Evolutionary conservation across 2,329 filamentous ascomycete genomes (phyloP), one percentile per base, ranked within the genome.

Genomic region (Chrysosporium queenslandicum): DNA sequence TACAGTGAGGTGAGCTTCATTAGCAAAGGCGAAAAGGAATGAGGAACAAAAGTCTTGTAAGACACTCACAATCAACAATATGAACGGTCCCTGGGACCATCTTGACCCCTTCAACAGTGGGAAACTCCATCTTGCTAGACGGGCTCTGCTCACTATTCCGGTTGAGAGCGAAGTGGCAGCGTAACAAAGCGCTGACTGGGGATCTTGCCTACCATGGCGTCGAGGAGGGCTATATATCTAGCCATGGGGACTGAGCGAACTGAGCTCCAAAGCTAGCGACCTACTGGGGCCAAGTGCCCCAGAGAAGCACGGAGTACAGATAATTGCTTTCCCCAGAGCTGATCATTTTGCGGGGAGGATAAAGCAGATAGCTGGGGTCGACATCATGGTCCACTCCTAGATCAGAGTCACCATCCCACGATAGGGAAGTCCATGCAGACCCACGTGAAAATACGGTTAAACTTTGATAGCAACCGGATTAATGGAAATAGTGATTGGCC

Each of bases 61-160:
- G n/a, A n/a, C n/a, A 55, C 56, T 49, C 34, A 58, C 52, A 48
- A 30, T 58, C 56, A 21, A 58, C 56, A 25, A 58, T 53, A 21
- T 49, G 56, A 20, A 58, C 30, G 2, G 56, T 58, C 12, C 56
- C 56, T 12, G 54, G 56, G 41, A 58, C 56, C 56, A 54, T 56
- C 27, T 54, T 53, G 36, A 58, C 39, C 52, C 54, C 54, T 40
- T 58, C 54, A 29, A 56, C 32, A 11, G 36, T 51, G 16, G 20
- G 36, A 50, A 58, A 54, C 36, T 54, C 54, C 52, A 58, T 56
- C 16, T 7, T 48, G 27, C n/a, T n/a, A n/a, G n/a, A 53, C 11
- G 11, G 45, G 14, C 8, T 14, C 2, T 16, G 8, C 25, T 32
- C 37, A 11, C 3, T 41, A 23, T 42, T 18, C 9, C 36, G 8